These are phyloP conservation scores for Skeletonema menzelii DNA, from an alignment of 108 stramenopile species.

Conservation along the genomic window DNA sequence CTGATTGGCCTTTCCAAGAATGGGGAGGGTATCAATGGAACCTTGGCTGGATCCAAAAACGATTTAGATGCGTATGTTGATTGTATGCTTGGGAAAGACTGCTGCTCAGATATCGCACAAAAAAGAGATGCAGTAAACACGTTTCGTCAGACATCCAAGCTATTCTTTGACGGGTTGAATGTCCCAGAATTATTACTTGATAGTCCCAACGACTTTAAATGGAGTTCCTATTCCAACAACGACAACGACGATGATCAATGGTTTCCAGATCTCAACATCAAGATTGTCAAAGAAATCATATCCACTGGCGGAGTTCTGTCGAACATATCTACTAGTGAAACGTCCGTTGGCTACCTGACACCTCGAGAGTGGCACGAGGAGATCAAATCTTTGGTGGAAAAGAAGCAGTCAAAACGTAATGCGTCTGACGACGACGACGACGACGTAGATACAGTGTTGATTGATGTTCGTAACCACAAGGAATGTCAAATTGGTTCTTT, in stretches of 20 bases:
- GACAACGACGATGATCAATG: neutral
- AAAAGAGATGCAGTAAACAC: neutral
- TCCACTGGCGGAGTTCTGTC: slow-evolving; percentile 74
- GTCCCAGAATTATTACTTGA: slow-evolving; percentile 47
- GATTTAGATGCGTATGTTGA: slow-evolving; percentile 49
- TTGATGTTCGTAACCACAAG: slow-evolving; percentile 85
- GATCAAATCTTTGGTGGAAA: slow-evolving; percentile 26
- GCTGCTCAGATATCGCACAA: neutral
- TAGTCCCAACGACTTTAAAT: slow-evolving; percentile 69
- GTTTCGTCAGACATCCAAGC: slow-evolving; percentile 53
- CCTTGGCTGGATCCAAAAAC: slow-evolving; percentile 59
- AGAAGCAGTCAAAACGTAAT: slow-evolving; percentile 11
- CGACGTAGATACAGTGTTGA: slow-evolving; percentile 64
- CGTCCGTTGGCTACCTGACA: slow-evolving; percentile 73
- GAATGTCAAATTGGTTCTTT: slow-evolving; percentile 81
- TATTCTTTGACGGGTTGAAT: slow-evolving; percentile 47
- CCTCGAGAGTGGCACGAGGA: slow-evolving; percentile 80
- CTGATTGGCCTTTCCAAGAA: slow-evolving; percentile 65
- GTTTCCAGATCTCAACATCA: slow-evolving; percentile 85
- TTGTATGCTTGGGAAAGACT: slow-evolving; percentile 43
- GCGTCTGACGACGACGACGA: slow-evolving; percentile 5
- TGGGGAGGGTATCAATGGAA: slow-evolving; percentile 87
- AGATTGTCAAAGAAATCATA: slow-evolving; percentile 81
- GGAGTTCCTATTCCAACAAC: slow-evolving; percentile 34
- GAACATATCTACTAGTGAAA: slow-evolving; percentile 59